phyloP scores from a whole-genome alignment of 352 stramenopile genomes.

The Globisporangium abappressorium region DNA sequence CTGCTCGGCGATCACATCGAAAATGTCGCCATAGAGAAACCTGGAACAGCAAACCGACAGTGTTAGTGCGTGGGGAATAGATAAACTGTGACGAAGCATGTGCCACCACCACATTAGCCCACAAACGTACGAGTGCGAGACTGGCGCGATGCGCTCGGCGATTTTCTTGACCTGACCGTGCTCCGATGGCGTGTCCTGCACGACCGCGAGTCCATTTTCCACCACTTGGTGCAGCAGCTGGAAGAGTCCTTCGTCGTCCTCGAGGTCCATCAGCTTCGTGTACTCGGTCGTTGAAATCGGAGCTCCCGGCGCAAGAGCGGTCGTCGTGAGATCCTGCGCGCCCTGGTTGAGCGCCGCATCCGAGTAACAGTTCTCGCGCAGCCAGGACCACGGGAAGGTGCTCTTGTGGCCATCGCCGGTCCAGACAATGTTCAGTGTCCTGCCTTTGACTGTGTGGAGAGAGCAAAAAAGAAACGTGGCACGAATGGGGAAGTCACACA shows the following conservation, averaged over 20 bases:
- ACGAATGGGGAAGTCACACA: background rate
- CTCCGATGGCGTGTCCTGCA: slow-evolving; percentile 66
- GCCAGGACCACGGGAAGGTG: slow-evolving; percentile 62
- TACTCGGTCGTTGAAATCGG: slow-evolving; percentile 62
- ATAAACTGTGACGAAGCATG: background rate
- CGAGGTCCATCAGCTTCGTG: slow-evolving; percentile 48
- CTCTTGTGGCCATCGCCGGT: slow-evolving; percentile 59
- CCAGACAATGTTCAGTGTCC: slow-evolving; percentile 71
- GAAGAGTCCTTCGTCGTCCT: slow-evolving; percentile 65
- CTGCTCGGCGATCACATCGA: slow-evolving; percentile 79
- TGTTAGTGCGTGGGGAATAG: background rate
- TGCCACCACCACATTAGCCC: background rate
- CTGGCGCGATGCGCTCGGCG: slow-evolving; percentile 70
- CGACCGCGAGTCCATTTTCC: slow-evolving; percentile 67
- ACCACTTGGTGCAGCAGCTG: slow-evolving; percentile 65
- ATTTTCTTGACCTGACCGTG: slow-evolving; percentile 62
- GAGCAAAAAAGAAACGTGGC: background rate
- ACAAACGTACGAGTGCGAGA: slow-evolving; percentile 71
- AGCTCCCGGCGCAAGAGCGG: slow-evolving; percentile 38
- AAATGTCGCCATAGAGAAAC: slow-evolving; percentile 84
- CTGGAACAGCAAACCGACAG: slow-evolving; percentile 21
- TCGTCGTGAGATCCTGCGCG: slow-evolving; percentile 45
- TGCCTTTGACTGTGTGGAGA: slow-evolving; percentile 50
- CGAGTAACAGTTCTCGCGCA: slow-evolving; percentile 81
- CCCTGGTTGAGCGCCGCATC: slow-evolving; percentile 43